phyloP scores from a whole-genome alignment of 2,329 filamentous ascomycete genomes.

The Raffaelea deltoideospora region DNA sequence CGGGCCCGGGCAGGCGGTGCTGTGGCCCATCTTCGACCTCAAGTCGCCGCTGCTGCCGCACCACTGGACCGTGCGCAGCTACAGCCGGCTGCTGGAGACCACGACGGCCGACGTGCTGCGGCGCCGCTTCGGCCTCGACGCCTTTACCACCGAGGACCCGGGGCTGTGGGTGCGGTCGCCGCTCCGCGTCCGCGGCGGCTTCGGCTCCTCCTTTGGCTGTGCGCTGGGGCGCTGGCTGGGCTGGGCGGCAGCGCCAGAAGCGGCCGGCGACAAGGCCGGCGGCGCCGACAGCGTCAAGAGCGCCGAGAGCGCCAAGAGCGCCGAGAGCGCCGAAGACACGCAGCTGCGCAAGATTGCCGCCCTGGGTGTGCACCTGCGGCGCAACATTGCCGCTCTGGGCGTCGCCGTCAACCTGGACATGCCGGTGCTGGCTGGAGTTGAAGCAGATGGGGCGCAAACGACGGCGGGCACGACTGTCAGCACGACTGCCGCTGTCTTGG shows the following conservation, averaged over 20 bases:
- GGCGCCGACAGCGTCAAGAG: too few relatives aligned
- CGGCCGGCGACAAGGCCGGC: constrained; percentile 15
- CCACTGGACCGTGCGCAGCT: constrained; percentile 53
- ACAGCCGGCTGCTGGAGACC: constrained; percentile 65
- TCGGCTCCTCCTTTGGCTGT: too few relatives aligned
- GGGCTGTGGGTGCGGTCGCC: constrained; percentile 58
- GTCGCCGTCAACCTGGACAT: constrained; percentile 65
- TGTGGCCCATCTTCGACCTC: constrained; percentile 86
- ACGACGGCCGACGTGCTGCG: constrained; percentile 53
- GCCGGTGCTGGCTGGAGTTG: constrained; percentile 22
- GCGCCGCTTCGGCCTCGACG: constrained; percentile 40
- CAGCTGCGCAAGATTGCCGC: constrained; percentile 85
- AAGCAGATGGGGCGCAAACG: constrained; percentile 11
- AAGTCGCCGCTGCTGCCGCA: constrained; percentile 34
- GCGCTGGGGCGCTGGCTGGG: too few relatives aligned
- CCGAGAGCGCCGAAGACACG: too few relatives aligned
- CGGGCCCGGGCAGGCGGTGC: constrained; percentile 79
- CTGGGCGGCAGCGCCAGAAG: too few relatives aligned
- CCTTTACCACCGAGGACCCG: constrained; percentile 56
- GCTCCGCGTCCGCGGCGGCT: constrained; percentile 2
- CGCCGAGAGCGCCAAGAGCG: too few relatives aligned
- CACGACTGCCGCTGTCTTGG: constrained; percentile 13
- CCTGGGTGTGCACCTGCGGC: constrained; percentile 76
- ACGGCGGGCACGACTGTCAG: too few relatives aligned
- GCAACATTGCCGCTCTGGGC: constrained; percentile 73